Base-by-base conservation (phyloP, 495 filamentous ascomycete species). In the Hypoxylon cercidicola region DNA sequence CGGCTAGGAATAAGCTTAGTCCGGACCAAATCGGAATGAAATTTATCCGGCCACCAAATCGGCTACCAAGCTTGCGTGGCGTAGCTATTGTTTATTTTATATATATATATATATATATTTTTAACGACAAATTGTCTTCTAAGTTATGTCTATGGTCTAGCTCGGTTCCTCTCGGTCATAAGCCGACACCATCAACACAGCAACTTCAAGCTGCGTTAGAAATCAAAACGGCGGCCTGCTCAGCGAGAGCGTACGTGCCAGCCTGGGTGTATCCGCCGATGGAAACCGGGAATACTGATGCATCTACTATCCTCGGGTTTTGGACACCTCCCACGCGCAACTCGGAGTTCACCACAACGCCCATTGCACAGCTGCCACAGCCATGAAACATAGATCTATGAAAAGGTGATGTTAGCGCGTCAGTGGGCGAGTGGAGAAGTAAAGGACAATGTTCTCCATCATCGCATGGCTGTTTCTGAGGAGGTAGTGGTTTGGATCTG, bases 261-360 rank as follows among this genome's bases (percentile, higher is more conserved):
- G 64, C 51, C 58, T 58, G 55, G 1, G 48, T 51, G n/a, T 58
- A 57, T 4, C 45, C 64, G n/a, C 64, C 57, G 19, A 67, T 15
- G 0, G 64, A 39, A 23, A 37, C 55, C 7, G 79, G 72, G 50
- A 81, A 74, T 1, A 76, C 45, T 32, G 67, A 72, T 2, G 75
- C 80, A 61, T 83, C 81, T 8, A 81, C 77, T 0, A 79, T 70
- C 25, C 77, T 52, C 45, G 78, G 53, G 13, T 64, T 60, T 2
- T 74, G 13, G 13, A 71, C 63, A 9, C 77, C 77, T 8, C 62
- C 64, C 1, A 79, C 74, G 11, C 63, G 52, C 18, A 77, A 74
- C 19, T 69, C 58, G 4, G 58, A 57, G 49, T 79, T 73, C 39
- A 79, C 48, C 0, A 78, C 73, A 3, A 18, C 62, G 10, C 64